phyloP scores from a whole-genome alignment of 2,329 filamentous ascomycete genomes.

The Fusarium algeriense region DNA sequence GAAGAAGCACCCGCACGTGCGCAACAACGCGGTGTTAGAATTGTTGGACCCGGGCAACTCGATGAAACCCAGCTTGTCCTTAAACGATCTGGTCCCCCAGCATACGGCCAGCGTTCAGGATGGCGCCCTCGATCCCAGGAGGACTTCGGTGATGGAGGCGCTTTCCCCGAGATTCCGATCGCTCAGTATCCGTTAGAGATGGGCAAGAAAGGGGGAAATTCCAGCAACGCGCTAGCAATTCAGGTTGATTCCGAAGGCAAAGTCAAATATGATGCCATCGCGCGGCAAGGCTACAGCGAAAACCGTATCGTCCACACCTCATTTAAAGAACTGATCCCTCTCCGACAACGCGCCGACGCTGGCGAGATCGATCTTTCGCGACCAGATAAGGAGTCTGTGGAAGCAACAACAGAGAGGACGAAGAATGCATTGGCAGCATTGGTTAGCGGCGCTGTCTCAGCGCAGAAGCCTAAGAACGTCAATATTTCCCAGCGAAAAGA shows the following conservation, averaged over 20 bases:
- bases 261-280: constrained; percentile 96
- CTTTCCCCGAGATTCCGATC: constrained; percentile 92
- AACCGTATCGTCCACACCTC: constrained; percentile 90
- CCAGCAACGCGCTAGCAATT: constrained; percentile 89
- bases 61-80: constrained; percentile 89
- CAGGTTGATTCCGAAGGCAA: constrained; percentile 93
- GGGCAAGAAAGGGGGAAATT: constrained; percentile 80
- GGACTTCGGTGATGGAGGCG: constrained; percentile 96
- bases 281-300: constrained; percentile 86
- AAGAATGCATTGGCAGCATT: constrained; percentile 86
- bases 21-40: constrained; percentile 82
- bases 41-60: constrained; percentile 82
- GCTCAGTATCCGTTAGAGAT: constrained; percentile 97
- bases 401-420: constrained; percentile 86
- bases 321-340: constrained; percentile 95
- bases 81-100: constrained; percentile 84
- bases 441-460: constrained; percentile 85
- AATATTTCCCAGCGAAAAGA: constrained; percentile 84
- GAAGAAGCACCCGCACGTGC: constrained; percentile 80
- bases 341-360: constrained; percentile 91
- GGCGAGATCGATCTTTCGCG: constrained; percentile 90
- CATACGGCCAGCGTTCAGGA: constrained; percentile 87
- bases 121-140: constrained; percentile 91
- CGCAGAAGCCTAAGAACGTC: constrained; percentile 96
- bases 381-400: constrained; percentile 86